Base-by-base conservation (phyloP, 2,329 filamentous ascomycete species). In the Talaromyces sp. region DNA sequence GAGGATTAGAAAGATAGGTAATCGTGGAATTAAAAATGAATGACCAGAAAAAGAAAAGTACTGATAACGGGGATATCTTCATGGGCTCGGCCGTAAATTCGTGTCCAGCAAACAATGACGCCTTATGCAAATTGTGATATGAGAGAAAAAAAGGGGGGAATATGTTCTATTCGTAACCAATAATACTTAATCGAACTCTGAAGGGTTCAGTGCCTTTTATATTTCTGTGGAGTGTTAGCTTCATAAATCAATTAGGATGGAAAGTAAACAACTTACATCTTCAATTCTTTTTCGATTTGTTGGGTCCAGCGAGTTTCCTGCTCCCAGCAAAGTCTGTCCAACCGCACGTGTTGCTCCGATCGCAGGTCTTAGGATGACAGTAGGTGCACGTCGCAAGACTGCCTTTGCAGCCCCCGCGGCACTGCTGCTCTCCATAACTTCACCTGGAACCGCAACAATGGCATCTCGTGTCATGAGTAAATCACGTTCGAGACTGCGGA, bases 401-500 rank as follows among this genome's bases (percentile, higher is more conserved):
- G 90, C 93, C 72, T 83, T 88, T 14, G 92, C 92, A 1, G 91
- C 92, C 1, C 91, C 92, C 49, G 88, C 87, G 0, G 94, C 93
- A 66, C 87, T 93, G 24, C 88, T 86, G 72, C 90, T 93, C 72
- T 97, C 93, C 83, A 96, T 89, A 0, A 96, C 87, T 75, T 98
- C 94, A 0, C 90, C 91, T 0, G 95, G 94, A 31, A 99, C 92
- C 1, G 94, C 95, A 71, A 99, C 94, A 65, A 99, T 92, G 10
- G 94, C 95, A 78, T 99, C 93, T 64, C 89, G 85, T 0, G 95
- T 92, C 52, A 93, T 83, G 45, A 94, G 84, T n/a, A 99, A 82
- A 76, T 99, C 96, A 39, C 93, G 87, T 67, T 93, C 89, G 33
- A 99, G 83, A 62, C 93, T 91, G 33, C 88, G 83, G 71, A 93